Base-by-base conservation (phyloP, 371 early-diverging fungal genomes). In the Apophysomyces elegans region DNA sequence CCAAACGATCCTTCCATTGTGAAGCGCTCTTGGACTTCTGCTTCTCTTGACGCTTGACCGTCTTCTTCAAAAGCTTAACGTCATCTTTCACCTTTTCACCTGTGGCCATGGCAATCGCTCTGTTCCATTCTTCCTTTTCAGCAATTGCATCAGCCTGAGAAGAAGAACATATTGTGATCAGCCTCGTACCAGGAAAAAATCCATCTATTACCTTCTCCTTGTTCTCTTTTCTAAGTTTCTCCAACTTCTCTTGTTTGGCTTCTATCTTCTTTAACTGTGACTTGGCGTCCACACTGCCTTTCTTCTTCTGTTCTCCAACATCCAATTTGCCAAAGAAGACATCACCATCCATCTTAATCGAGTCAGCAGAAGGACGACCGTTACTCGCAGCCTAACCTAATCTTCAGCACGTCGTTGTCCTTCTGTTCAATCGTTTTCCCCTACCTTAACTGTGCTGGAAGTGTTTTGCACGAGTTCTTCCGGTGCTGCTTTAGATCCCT, bases 11-110 rank as follows among this genome's bases (percentile, higher is more conserved):
- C n/a, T 73, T 83, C 95, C 95, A 98, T 64, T 91, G 90, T 58
- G 88, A 79, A 21, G 85, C 74, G 68, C 91, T 90, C 90, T 93
- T 95, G 71, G 76, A 79, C 90, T 98, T 98, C 58, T 76, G 74
- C 70, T 90, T 85, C 68, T 93, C 90, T 67, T 90, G 86, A 64
- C 93, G 88, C 80, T 95, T 95, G 63, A 98, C 86, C 0, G 93
- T 91, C 85, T 95, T 95, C 76, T 96, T 95, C 62, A 98, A 77
- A 47, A 96, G 78, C 71, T 90, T 92, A 45, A 89, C 72, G 63
- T 98, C 94, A 69, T 98, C 98, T 76, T 93, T 93, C 65, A 95
- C 84, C 79, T 93, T 95, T 66, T 93, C 92, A 66, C 98, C 98
- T 47, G 86, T 79, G 7, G 97, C 96, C 75, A 90, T 78, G 58